These are phyloP conservation scores for Choiromyces venosus DNA, from an alignment of 495 filamentous ascomycete species.

Conservation along the genomic window DNA sequence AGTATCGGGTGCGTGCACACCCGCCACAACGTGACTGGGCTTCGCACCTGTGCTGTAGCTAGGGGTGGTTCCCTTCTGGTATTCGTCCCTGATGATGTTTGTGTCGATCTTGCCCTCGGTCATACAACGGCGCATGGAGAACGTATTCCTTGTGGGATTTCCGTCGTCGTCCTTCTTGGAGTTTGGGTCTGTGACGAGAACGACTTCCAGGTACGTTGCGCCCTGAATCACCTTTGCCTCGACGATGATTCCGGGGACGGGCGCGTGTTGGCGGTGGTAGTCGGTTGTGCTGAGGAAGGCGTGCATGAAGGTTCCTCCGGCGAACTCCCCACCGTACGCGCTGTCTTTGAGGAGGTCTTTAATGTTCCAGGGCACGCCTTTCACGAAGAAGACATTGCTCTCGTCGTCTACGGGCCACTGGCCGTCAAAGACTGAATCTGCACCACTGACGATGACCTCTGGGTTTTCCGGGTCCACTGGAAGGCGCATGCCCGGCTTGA, in stretches of 20 bases:
- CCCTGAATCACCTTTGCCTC: constrained; percentile 41
- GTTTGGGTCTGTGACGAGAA: constrained; percentile 2
- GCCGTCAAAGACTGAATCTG: constrained; percentile 39
- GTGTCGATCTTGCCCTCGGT: constrained; percentile 16
- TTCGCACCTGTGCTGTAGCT: neutral
- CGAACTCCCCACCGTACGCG: constrained; percentile 25
- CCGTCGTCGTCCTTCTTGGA: neutral
- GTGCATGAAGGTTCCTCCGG: constrained; percentile 40
- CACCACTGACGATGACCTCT: constrained; percentile 32
- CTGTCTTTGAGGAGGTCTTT: constrained; percentile 31
- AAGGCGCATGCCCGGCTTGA: constrained; percentile 32
- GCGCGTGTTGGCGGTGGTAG: constrained; percentile 43
- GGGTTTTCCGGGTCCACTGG: constrained; percentile 27
- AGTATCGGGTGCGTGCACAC: constrained; percentile 37
- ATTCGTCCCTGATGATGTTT: constrained; percentile 22
- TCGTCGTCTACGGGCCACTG: constrained; percentile 21
- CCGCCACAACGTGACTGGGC: constrained; percentile 5
- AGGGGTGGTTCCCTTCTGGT: constrained; percentile 7
- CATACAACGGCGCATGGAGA: constrained; percentile 22
- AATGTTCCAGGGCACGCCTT: constrained; percentile 41
- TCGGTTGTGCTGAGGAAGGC: constrained; percentile 42
- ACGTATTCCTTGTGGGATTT: constrained; percentile 10
- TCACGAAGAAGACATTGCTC: constrained; percentile 33
- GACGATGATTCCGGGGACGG: constrained; percentile 37
- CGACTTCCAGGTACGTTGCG: constrained; percentile 39